A percentile compares a stretch with the other conserved stretches of the same genome.
phyloP scores from a whole-genome alignment of 164 flowering plant species.

The Nelumbo lutea region DNA sequence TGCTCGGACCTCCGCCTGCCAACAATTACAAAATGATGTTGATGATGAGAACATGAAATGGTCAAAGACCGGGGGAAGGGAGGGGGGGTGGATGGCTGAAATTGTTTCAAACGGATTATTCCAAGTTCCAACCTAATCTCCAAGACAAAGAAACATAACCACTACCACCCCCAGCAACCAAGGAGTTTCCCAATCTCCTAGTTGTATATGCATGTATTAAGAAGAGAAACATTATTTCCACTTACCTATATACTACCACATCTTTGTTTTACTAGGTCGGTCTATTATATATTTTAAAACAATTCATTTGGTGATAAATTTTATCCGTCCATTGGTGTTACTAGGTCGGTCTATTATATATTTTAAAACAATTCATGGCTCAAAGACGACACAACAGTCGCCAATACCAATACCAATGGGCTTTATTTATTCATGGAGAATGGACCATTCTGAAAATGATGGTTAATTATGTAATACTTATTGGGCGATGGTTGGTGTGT shows the following conservation, averaged over 20 bases:
- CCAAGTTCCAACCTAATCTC: too few species aligned
- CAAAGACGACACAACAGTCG: background rate
- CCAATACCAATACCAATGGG: background rate
- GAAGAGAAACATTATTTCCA: too few species aligned
- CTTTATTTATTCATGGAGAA: background rate
- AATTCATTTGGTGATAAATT: background rate
- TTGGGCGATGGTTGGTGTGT: too few species aligned
- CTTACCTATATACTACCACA: too few species aligned
- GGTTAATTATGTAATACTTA: background rate
- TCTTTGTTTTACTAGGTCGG: background rate
- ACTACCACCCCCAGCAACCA: too few species aligned
- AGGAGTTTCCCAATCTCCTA: too few species aligned
- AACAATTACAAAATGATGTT: background rate
- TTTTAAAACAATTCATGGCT: background rate
- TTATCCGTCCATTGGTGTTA: background rate
- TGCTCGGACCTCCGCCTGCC: conserved; percentile 80
- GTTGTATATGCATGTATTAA: too few species aligned
- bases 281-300: background rate
- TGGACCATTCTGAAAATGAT: background rate
- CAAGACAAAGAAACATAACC: too few species aligned
- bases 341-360: background rate
- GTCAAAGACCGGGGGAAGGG: too few species aligned
- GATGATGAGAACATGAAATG: background rate
- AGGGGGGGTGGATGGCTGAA: too few species aligned
- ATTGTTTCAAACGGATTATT: too few species aligned